Evolutionary conservation across 2,329 filamentous ascomycete genomes (phyloP), one percentile per base, ranked within the genome.

Genomic region (Phaeophleospora eucalypticola): DNA sequence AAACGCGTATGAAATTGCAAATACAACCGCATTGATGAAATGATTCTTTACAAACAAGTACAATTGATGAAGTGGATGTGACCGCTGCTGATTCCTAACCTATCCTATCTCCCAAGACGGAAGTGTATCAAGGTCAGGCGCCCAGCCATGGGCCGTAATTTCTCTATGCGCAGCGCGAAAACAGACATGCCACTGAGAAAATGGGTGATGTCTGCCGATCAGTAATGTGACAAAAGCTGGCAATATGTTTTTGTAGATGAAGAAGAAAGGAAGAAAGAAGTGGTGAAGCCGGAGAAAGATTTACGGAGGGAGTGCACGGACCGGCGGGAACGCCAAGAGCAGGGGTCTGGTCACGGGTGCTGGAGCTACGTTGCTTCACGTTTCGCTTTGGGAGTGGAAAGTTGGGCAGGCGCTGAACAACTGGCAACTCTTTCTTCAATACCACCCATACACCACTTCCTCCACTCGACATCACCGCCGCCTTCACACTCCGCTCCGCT

Each of bases 51-150:
- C n/a, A n/a, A n/a, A n/a, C n/a, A n/a, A n/a, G n/a, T n/a, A n/a
- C n/a, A n/a, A n/a, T n/a, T n/a, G n/a, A n/a, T n/a, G 24, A 37
- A 10, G 33, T 33, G 18, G 27, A 34, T 80, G 80, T 85, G 74
- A 82, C 81, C 82, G 74, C 80, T 77, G 79, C 82, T 85, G 82
- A 85, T 85, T 85, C 82, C 82, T 76, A 77, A 73, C 70, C 75
- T 77, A 71, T 84, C 80, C 76, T 69, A 74, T 63, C 72, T 71
- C 76, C 82, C 80, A 78, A 82, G 70, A 73, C 77, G 77, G 80
- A 78, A 78, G 81, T 80, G 79, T 79, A 83, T 82, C 80, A 75
- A 83, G 58, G 71, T 71, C 78, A 77, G 82, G 82, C 79, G 82
- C 82, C 82, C 82, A 85, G 82, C 80, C 74, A 83, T 78, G 80